phyloP scores from a whole-genome alignment of 176 grass and related monocot genomes.

The Oryza glaberrima region DNA sequence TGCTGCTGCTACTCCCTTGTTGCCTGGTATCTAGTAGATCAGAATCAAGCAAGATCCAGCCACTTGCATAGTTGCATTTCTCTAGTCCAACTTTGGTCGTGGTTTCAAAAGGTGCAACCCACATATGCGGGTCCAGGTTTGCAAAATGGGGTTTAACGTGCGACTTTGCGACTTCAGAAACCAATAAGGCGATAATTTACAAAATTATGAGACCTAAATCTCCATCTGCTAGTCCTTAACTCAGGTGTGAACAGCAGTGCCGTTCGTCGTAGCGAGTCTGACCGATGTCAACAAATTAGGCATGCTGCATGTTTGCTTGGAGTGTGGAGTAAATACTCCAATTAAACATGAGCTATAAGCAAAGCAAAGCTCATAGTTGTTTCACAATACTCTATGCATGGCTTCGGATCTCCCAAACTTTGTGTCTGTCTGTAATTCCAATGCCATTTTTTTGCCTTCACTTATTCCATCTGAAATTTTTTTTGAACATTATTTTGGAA shows the following conservation, averaged over 20 bases:
- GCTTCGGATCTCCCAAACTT: slow-evolving; percentile 48
- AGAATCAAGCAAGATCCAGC: slow-evolving; percentile 34
- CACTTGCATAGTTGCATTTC: slow-evolving; percentile 41
- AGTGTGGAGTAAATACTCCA: background rate
- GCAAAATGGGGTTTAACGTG: background rate
- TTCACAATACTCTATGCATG: background rate
- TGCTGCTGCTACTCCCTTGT: background rate
- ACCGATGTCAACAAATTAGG: slow-evolving; percentile 55
- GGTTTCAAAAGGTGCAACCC: slow-evolving; percentile 40
- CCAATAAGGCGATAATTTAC: slow-evolving; percentile 1
- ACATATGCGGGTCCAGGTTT: slow-evolving; percentile 22
- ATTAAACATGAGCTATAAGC: slow-evolving; percentile 23
- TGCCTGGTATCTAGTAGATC: background rate
- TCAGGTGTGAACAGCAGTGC: slow-evolving; percentile 46
- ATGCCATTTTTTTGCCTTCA: slow-evolving; percentile 7
- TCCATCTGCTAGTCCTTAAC: slow-evolving; percentile 13
- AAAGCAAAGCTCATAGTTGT: slow-evolving; percentile 18
- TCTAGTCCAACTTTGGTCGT: background rate
- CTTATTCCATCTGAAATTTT: background rate
- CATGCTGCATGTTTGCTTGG: slow-evolving; percentile 27
- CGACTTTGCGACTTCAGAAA: background rate
- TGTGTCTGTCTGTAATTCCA: background rate
- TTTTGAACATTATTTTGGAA: background rate
- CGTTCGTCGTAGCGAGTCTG: background rate
- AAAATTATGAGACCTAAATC: background rate